Conservation (phyloP, 768 basidiomycete genomes). For the Lactifluus piperatus region DNA sequence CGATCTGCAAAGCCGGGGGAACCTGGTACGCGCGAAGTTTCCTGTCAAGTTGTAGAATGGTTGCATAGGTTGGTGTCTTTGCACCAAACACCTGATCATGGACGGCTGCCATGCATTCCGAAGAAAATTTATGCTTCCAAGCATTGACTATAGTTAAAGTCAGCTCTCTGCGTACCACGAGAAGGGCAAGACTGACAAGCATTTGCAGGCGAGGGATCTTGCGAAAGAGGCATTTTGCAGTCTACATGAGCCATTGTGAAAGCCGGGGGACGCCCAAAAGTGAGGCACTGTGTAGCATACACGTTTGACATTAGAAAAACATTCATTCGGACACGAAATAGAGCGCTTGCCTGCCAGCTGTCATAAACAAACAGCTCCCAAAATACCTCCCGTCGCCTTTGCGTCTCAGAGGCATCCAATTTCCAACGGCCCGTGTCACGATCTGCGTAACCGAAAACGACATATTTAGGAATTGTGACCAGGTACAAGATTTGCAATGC, state of each 20-base stretch:
- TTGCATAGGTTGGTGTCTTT: slow-evolving; percentile 48
- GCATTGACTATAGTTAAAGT: slow-evolving; percentile 38
- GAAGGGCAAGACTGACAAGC: slow-evolving; percentile 50
- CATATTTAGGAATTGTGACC: background rate
- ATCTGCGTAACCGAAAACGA: slow-evolving; percentile 33
- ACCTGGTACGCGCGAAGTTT: slow-evolving; percentile 55
- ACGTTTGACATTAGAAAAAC: slow-evolving; percentile 2
- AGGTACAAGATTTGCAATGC: background rate
- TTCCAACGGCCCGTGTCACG: slow-evolving; percentile 64
- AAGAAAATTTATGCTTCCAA: slow-evolving; percentile 62
- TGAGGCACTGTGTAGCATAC: slow-evolving; percentile 42
- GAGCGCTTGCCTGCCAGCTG: slow-evolving; percentile 49
- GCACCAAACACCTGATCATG: slow-evolving; percentile 65
- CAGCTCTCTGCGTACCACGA: background rate
- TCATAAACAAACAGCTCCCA: slow-evolving; percentile 62
- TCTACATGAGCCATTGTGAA: slow-evolving; percentile 34
- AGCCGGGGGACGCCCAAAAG: slow-evolving; percentile 62
- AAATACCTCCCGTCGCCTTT: slow-evolving; percentile 48
- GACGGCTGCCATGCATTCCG: slow-evolving; percentile 53
- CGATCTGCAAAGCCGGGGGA: slow-evolving; percentile 53
- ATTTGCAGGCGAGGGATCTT: slow-evolving; percentile 39
- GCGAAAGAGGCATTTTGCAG: slow-evolving; percentile 30
- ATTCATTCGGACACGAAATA: background rate
- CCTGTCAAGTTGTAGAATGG: slow-evolving; percentile 55
- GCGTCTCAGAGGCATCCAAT: slow-evolving; percentile 44